phyloP scores from a whole-genome alignment of 345 rosid species.

The Excoecaria agallocha region DNA sequence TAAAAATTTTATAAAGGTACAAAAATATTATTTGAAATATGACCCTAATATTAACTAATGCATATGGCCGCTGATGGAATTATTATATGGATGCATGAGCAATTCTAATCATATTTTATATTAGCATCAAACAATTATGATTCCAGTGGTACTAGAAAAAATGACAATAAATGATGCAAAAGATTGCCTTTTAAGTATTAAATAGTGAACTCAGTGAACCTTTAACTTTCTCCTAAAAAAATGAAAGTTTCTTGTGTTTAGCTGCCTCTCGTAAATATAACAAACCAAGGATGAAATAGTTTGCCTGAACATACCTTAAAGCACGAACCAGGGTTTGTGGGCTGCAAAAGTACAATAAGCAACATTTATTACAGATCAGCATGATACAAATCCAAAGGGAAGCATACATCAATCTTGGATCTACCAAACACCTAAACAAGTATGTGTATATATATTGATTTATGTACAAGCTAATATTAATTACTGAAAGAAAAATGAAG shows the following conservation, averaged over 20 bases:
- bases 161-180: background rate
- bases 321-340: constrained; percentile 99
- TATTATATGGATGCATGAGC: background rate
- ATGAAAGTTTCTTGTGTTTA: background rate
- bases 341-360: constrained; percentile 48
- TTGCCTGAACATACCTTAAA: constrained; percentile 58
- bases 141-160: background rate
- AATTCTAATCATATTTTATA: background rate
- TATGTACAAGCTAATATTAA: background rate
- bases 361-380: constrained; percentile 23
- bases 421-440: background rate
- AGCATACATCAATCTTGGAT: background rate
- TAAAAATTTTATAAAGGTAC: no score
- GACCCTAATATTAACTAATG: no score
- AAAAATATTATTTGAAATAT: no score
- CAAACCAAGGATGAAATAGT: background rate
- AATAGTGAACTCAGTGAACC: background rate
- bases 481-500: background rate
- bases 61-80: no score
- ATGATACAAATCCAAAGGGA: constrained; percentile 8
- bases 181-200: background rate
- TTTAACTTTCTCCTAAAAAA: background rate
- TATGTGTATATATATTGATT: background rate
- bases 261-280: constrained; percentile 6
- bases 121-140: background rate